Conservation (phyloP, 306 rosid genomes). For the Quercus mongolica region DNA sequence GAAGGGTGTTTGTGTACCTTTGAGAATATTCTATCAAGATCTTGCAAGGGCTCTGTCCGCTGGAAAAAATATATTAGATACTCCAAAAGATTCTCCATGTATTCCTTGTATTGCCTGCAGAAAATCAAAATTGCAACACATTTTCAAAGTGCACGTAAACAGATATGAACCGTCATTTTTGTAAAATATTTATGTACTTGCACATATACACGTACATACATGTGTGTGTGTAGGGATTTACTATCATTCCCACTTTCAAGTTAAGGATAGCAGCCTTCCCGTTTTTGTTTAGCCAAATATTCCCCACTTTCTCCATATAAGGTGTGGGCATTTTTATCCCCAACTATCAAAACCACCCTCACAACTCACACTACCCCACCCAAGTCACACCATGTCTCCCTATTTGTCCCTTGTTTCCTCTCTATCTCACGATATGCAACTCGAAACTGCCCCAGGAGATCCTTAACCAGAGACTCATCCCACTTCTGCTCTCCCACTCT, state of each 20-base stretch:
- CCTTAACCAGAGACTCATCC: neutral
- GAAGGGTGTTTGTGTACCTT: slow-evolving; percentile 46
- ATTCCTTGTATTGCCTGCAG: slow-evolving; percentile 79
- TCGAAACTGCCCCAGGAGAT: neutral
- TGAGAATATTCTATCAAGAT: slow-evolving; percentile 76
- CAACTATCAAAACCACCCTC: neutral
- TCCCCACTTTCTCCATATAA: neutral
- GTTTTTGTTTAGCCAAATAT: neutral
- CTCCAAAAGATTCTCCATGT: slow-evolving; percentile 67
- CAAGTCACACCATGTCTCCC: neutral
- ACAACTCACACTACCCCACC: neutral
- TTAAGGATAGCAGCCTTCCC: neutral
- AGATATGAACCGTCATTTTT: neutral
- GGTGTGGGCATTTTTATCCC: neutral
- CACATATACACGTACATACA: neutral
- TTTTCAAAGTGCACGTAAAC: neutral
- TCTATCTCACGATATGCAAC: neutral
- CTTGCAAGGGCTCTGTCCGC: slow-evolving; percentile 96
- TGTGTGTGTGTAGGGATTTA: neutral
- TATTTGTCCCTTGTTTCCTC: neutral
- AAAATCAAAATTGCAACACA: slow-evolving; percentile 13
- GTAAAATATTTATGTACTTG: neutral
- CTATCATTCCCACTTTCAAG: neutral
- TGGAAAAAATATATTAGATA: slow-evolving; percentile 76
- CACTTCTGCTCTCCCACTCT: neutral